These are phyloP conservation scores for Eustoma russellianum DNA, from an alignment of 257 asterid species.

Conservation along the genomic window DNA sequence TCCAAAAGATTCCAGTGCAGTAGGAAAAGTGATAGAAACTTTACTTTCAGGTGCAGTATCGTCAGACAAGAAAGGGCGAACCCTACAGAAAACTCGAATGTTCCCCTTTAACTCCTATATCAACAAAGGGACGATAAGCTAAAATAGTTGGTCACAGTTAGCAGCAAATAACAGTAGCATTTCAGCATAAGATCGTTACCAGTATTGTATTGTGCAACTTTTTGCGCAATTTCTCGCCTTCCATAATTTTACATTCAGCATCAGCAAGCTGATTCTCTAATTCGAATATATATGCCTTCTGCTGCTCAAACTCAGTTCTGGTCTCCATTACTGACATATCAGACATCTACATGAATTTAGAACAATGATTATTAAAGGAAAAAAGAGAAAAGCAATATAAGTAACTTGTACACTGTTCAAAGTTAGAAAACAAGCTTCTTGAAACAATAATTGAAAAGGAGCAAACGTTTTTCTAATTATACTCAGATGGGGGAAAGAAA, in stretches of 20 bases:
- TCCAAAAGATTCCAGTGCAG: constrained; percentile 55
- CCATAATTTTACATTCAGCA: constrained; percentile 67
- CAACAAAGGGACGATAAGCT: constrained; percentile 7
- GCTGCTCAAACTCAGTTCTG: constrained; percentile 62
- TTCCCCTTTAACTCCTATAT: constrained; percentile 89
- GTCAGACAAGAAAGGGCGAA: constrained; percentile 74
- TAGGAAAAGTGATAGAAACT: constrained; percentile 59
- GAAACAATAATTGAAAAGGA: no score
- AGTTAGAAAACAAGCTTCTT: no score
- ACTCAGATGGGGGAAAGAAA: no score
- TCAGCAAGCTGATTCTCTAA: constrained; percentile 60
- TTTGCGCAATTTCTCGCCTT: constrained; percentile 80
- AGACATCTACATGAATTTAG: constrained; percentile 38
- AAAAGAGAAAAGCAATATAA: no score
- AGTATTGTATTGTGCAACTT: constrained; percentile 87
- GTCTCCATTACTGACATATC: constrained; percentile 59
- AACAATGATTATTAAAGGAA: no score
- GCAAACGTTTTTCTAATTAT: no score
- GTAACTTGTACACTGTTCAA: no score
- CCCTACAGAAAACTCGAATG: constrained; percentile 90
- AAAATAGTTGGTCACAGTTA: neutral
- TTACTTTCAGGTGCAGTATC: constrained; percentile 58
- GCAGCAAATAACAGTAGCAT: neutral
- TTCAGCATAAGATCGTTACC: constrained; percentile 27
- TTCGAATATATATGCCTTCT: constrained; percentile 36